These are phyloP conservation scores for Gryganskiella cystojenkinii DNA, from an alignment of 192 early-diverging fungal species.

Conservation along the genomic window DNA sequence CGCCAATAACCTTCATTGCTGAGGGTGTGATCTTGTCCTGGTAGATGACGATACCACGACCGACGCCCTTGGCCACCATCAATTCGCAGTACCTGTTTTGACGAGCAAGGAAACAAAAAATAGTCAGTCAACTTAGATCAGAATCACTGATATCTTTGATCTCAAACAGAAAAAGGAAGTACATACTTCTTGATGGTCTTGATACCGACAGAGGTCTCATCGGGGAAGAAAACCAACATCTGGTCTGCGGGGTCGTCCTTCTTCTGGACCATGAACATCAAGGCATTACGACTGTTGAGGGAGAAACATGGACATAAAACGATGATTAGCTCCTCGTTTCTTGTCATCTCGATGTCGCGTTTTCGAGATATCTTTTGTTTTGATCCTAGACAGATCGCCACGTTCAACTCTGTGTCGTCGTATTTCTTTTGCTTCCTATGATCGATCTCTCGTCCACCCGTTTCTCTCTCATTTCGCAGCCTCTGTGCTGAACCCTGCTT, in stretches of 20 bases:
- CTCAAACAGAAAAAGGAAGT: neutral
- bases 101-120: constrained; percentile 38
- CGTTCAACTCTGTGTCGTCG: too few species aligned
- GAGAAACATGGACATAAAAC: too few species aligned
- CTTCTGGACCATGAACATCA: constrained; percentile 90
- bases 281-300: constrained; percentile 68
- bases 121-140: neutral
- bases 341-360: neutral
- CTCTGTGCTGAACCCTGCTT: too few species aligned
- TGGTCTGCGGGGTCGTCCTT: constrained; percentile 84
- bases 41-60: constrained; percentile 90
- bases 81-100: constrained; percentile 68
- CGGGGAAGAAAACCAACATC: constrained; percentile 93
- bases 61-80: constrained; percentile 87
- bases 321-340: too few species aligned
- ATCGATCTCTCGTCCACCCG: too few species aligned
- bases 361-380: neutral
- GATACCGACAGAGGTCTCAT: constrained; percentile 89
- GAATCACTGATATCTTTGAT: neutral
- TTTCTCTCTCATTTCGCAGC: too few species aligned
- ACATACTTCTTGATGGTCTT: constrained; percentile 88
- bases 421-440: too few species aligned
- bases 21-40: constrained; percentile 84
- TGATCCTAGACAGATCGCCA: too few species aligned
- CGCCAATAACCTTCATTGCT: constrained; percentile 78